These are phyloP conservation scores for Gracilaria caudata DNA, from an alignment of 23 red algal species.

Conservation along the genomic window DNA sequence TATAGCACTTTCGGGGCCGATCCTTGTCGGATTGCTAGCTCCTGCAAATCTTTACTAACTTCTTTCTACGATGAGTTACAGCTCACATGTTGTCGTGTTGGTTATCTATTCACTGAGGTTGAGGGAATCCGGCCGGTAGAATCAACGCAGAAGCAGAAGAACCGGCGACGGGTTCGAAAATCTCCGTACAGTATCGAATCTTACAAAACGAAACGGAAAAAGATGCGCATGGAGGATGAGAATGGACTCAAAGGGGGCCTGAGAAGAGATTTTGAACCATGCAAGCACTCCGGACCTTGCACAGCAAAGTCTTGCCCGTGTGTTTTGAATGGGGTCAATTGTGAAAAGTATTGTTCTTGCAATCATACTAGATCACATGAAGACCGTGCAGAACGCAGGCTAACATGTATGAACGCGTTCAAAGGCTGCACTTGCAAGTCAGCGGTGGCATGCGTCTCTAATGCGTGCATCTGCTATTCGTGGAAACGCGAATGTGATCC, in stretches of 20 bases:
- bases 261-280: conserved; percentile 67
- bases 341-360: conserved; percentile 95
- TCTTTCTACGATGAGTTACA: neutral
- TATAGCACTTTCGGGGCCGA: conserved; percentile 40
- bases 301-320: conserved; percentile 73
- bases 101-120: conserved; percentile 3
- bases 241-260: conserved; percentile 29
- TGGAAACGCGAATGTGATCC: conserved; percentile 93
- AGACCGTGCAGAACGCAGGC: conserved; percentile 13
- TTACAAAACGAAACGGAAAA: conserved; percentile 17
- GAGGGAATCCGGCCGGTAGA: conserved; percentile 8
- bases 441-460: conserved; percentile 51
- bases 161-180: conserved; percentile 8
- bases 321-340: conserved; percentile 55
- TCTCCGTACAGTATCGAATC: neutral
- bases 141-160: neutral
- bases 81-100: conserved; percentile 41
- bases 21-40: conserved; percentile 47
- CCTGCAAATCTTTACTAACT: conserved; percentile 14
- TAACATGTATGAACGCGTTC: conserved; percentile 55
- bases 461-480: conserved; percentile 84
- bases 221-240: conserved; percentile 36
- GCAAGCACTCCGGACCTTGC: conserved; percentile 78
- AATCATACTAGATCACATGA: conserved; percentile 18
- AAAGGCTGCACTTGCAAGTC: conserved; percentile 66